Conservation (phyloP, 805 yeast genomes). For the Zygosaccharomyces gambellarensis region DNA sequence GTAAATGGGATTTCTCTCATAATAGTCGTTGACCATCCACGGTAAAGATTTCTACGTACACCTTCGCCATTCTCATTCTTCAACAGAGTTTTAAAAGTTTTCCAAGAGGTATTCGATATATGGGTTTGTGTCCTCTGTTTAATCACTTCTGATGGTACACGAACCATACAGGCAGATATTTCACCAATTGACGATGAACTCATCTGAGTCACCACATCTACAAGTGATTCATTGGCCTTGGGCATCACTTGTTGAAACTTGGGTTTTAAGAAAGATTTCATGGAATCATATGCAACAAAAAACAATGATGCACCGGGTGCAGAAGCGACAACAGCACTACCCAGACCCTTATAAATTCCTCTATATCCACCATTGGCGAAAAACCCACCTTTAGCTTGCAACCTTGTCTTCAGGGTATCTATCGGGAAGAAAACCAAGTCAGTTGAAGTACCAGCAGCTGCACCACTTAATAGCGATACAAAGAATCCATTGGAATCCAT, state of each 20-base stretch:
- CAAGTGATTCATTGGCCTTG: conserved; percentile 26
- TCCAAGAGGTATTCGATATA: conserved; percentile 49
- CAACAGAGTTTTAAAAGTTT: conserved; percentile 60
- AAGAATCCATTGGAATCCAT: conserved; percentile 28
- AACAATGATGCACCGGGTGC: conserved; percentile 84
- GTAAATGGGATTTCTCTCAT: conserved; percentile 97
- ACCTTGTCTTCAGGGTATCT: conserved; percentile 88
- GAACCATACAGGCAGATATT: conserved; percentile 82
- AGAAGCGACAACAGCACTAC: conserved; percentile 88
- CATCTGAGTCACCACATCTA: conserved; percentile 66
- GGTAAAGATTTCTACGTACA: conserved; percentile 65
- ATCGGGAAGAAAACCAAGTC: conserved; percentile 94
- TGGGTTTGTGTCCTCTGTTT: conserved; percentile 91
- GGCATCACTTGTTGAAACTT: conserved; percentile 24
- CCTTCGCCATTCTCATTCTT: conserved; percentile 75
- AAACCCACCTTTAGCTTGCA: conserved; percentile 95
- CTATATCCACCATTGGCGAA: conserved; percentile 87
- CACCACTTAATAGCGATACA: conserved; percentile 59
- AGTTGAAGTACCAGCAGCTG: conserved; percentile 93
- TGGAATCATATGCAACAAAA: conserved; percentile 77
- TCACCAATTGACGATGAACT: conserved; percentile 84
- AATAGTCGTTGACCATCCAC: conserved; percentile 92
- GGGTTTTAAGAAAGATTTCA: conserved; percentile 49
- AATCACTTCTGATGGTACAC: conserved; percentile 96
- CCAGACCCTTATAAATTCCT: conserved; percentile 89